Evolutionary conservation across 2,329 filamentous ascomycete species (phyloP), one percentile per base, ranked within the genome.

Genomic region (Pyricularia sp.): DNA sequence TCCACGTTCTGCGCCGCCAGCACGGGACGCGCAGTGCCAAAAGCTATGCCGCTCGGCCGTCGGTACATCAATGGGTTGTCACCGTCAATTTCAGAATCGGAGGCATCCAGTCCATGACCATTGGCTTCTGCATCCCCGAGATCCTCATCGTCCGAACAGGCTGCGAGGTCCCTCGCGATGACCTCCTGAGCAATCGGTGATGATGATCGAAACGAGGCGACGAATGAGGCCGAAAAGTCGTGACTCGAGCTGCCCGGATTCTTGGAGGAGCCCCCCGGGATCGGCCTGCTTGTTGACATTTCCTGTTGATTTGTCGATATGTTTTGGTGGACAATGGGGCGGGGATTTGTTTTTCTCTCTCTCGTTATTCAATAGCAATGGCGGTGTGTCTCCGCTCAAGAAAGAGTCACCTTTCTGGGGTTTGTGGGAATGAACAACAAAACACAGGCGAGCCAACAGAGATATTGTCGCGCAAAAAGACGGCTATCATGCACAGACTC

Each of bases 1-100:
- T 79, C 77, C 16, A 76, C 66, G 10, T 72, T 73, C 62, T 81
- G 79, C 4, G 85, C 84, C 30, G 90, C 82, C 66, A 96, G 81
- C 4, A 88, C 84, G 3, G 88, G 87, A 64, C 91, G 82, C 1
- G 86, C 82, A 28, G 88, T 87, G 13, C 88, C 89, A 66, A 84
- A 90, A 33, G 88, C 87, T 59, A 94, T 87, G 72, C 88, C 89
- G 69, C 86, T 89, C 0, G 91, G 90, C 60, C 91, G 84, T 65
- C 89, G 85, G 76, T 94, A 96, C 70, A 81, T 81, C 72, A 75
- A 78, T 65, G 78, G 81, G 31, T 71, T 67, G 22, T 66, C 67
- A 31, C 69, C 76, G 22, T 72, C 71, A 12, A 76, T 76, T 60
- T 79, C 75, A 13, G 75, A 73, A 30, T 72, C 75, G 19, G 75